These are phyloP conservation scores for Phialophora expanda DNA, from an alignment of 2,329 filamentous ascomycete genomes.

Conservation along the genomic window DNA sequence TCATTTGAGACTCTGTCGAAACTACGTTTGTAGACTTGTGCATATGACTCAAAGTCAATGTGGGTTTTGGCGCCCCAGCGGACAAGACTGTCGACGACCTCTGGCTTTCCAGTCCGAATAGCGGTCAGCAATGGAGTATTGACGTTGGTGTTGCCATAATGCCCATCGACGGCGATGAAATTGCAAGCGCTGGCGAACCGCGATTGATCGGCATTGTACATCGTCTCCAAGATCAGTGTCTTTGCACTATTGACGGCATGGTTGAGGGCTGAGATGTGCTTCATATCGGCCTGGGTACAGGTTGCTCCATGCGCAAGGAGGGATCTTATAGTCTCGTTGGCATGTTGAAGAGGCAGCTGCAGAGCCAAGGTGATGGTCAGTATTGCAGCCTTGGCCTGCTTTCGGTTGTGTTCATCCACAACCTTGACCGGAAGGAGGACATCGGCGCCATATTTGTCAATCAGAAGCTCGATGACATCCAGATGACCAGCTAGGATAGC, in stretches of 20 bases:
- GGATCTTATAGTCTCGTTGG: slow-evolving; percentile 66
- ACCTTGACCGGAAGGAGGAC: slow-evolving; percentile 76
- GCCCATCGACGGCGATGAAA: slow-evolving; percentile 59
- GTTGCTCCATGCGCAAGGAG: slow-evolving; percentile 74
- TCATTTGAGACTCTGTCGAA: slow-evolving; percentile 43
- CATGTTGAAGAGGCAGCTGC: slow-evolving; percentile 65
- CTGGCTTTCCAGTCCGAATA: slow-evolving; percentile 58
- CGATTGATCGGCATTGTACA: slow-evolving; percentile 64
- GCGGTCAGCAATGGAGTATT: slow-evolving; percentile 64
- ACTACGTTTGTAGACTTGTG: slow-evolving; percentile 60
- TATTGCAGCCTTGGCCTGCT: slow-evolving; percentile 62
- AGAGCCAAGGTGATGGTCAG: slow-evolving; percentile 73
- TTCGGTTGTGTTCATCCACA: slow-evolving; percentile 49
- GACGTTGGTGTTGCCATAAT: slow-evolving; percentile 45
- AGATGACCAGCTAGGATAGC: slow-evolving; percentile 76
- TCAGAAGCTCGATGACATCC: slow-evolving; percentile 71
- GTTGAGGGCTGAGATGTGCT: slow-evolving; percentile 69
- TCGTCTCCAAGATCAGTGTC: slow-evolving; percentile 49
- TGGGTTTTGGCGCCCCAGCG: slow-evolving; percentile 64
- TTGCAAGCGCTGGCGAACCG: slow-evolving; percentile 67
- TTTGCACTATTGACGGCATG: slow-evolving; percentile 63
- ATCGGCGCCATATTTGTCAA: slow-evolving; percentile 76
- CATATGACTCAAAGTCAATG: slow-evolving; percentile 68
- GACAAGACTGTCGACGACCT: slow-evolving; percentile 65
- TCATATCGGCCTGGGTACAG: slow-evolving; percentile 71